Evolutionary conservation across 2,329 filamentous ascomycete genomes (phyloP).

Genomic region (Colletotrichum phormii): DNA sequence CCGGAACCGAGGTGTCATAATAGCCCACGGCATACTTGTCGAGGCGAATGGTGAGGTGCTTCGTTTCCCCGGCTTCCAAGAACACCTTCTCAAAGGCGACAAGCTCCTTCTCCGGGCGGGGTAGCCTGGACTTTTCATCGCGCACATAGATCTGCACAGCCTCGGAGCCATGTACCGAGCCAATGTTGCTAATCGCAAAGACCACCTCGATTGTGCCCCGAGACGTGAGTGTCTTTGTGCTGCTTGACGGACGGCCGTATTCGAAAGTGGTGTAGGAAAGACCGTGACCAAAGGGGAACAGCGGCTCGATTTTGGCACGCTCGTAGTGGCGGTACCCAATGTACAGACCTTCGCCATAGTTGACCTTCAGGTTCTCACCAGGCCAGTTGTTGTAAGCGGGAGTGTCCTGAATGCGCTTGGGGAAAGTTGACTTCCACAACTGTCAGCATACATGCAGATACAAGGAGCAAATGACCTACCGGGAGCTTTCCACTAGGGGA

Average conservation of each 20-base stretch:
- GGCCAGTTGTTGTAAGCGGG: constrained; percentile 81
- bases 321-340: constrained; percentile 82
- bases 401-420: constrained; percentile 71
- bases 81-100: constrained; percentile 76
- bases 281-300: constrained; percentile 81
- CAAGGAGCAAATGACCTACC: constrained; percentile 47
- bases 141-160: constrained; percentile 76
- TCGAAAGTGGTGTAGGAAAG: constrained; percentile 79
- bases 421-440: constrained; percentile 69
- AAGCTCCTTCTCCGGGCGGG: constrained; percentile 76
- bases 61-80: constrained; percentile 67
- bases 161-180: constrained; percentile 67
- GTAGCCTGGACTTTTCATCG: constrained; percentile 72
- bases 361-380: constrained; percentile 74
- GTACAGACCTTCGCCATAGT: constrained; percentile 80
- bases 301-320: constrained; percentile 65
- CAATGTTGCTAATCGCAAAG: constrained; percentile 66
- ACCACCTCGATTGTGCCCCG: constrained; percentile 56
- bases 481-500: constrained; percentile 78
- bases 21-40: constrained; percentile 68
- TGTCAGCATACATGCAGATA: not conserved
- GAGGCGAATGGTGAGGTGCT: constrained; percentile 57
- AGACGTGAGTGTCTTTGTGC: constrained; percentile 51
- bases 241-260: constrained; percentile 68
- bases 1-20: constrained; percentile 68